Conservation (phyloP, 164 flowering plant genomes). For the Aristolochia californica region DNA sequence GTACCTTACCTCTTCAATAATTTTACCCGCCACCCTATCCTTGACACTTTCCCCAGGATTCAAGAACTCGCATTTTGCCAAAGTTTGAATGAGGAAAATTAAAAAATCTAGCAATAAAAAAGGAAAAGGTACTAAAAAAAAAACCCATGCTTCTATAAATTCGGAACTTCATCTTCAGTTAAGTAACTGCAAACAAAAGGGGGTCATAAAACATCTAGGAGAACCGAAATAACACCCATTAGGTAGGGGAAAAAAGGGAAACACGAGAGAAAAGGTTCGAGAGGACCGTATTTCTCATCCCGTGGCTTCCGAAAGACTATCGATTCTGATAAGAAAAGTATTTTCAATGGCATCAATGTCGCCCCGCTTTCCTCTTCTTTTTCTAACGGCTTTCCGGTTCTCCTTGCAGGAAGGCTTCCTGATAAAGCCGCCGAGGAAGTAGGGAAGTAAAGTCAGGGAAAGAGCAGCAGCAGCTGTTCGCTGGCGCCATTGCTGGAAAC, state of each 20-base stretch:
- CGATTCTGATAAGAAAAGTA: slow-evolving; percentile 88
- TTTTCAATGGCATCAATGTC: slow-evolving; percentile 80
- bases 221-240: not conserved
- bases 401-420: slow-evolving; percentile 7
- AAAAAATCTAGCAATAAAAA: not conserved
- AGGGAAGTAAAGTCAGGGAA: slow-evolving; percentile 34
- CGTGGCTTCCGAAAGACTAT: slow-evolving; percentile 89
- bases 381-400: not conserved
- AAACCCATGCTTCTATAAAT: too few relatives aligned
- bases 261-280: not conserved
- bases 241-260: too few relatives aligned
- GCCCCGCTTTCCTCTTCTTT: slow-evolving; percentile 29
- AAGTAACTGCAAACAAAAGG: not conserved
- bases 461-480: slow-evolving; percentile 25
- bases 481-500: slow-evolving; percentile 31
- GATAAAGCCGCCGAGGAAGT: slow-evolving; percentile 17
- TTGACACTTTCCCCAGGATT: slow-evolving; percentile 99
- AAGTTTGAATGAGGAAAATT: slow-evolving; percentile 36
- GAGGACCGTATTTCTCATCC: slow-evolving; percentile 58
- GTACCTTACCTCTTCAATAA: slow-evolving; percentile 44
- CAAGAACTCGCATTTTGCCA: slow-evolving; percentile 88
- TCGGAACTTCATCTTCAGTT: too few relatives aligned
- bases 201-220: not conserved
- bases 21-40: slow-evolving; percentile 88
- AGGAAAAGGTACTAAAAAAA: not conserved